phyloP scores from a whole-genome alignment of 306 rosid genomes.

The Cicer bijugum region DNA sequence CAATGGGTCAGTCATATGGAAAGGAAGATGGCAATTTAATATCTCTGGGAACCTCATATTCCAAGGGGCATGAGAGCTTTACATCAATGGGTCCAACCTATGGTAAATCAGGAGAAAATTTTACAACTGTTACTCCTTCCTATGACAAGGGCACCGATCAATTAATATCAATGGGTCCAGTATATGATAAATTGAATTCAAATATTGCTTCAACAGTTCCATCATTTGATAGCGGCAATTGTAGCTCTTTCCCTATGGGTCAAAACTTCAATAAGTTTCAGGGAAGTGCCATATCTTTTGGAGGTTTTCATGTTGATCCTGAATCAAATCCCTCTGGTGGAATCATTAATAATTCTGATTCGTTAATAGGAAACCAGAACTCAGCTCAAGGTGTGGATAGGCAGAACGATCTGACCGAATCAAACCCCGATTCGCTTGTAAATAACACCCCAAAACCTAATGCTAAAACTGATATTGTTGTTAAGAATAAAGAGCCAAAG shows the following conservation, averaged over 20 bases:
- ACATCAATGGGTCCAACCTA: constrained; percentile 64
- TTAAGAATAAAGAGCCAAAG: constrained; percentile 75
- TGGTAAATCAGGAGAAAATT: constrained; percentile 65
- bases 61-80: constrained; percentile 67
- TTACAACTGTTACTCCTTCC: constrained; percentile 63
- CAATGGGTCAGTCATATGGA: constrained; percentile 77
- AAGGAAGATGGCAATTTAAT: constrained; percentile 63
- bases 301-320: constrained; percentile 64
- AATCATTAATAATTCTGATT: constrained; percentile 66
- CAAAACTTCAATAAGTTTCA: constrained; percentile 65
- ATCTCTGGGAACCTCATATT: constrained; percentile 69
- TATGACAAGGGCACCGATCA: constrained; percentile 59
- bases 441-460: constrained; percentile 53
- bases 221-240: constrained; percentile 60
- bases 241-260: constrained; percentile 57
- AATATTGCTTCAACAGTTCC: constrained; percentile 55
- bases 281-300: constrained; percentile 70
- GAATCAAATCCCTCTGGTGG: constrained; percentile 68
- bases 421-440: constrained; percentile 55
- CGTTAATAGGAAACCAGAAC: constrained; percentile 65
- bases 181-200: constrained; percentile 64
- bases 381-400: constrained; percentile 58
- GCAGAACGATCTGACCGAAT: constrained; percentile 59
- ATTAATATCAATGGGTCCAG: constrained; percentile 60
- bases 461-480: constrained; percentile 49